phyloP scores from a whole-genome alignment of 805 yeast genomes.

The Teunomyces atbi region DNA sequence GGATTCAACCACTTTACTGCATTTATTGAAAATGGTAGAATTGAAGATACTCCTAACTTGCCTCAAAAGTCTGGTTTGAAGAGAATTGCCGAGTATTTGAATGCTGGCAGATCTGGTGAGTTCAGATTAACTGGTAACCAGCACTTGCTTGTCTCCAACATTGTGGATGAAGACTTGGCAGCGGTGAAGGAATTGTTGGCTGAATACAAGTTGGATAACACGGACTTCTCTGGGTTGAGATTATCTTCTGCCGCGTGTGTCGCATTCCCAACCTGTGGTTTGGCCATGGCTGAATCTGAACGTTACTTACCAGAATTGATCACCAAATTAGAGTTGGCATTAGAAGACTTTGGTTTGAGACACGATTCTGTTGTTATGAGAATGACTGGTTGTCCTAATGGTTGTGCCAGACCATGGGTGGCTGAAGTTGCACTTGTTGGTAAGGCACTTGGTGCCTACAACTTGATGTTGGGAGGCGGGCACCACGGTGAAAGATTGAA shows the following conservation, averaged over 20 bases:
- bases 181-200: slow-evolving; percentile 62
- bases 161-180: slow-evolving; percentile 66
- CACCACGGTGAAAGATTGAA: slow-evolving; percentile 90
- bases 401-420: slow-evolving; percentile 98
- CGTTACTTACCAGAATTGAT: slow-evolving; percentile 83
- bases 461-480: slow-evolving; percentile 94
- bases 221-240: slow-evolving; percentile 79
- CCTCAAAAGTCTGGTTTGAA: slow-evolving; percentile 87
- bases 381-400: slow-evolving; percentile 99
- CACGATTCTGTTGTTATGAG: slow-evolving; percentile 95
- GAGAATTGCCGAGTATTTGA: slow-evolving; percentile 71
- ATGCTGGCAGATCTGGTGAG: slow-evolving; percentile 60
- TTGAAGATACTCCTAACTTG: slow-evolving; percentile 85
- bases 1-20: slow-evolving; percentile 89
- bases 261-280: slow-evolving; percentile 97
- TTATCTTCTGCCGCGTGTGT: slow-evolving; percentile 95
- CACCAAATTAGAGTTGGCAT: slow-evolving; percentile 75
- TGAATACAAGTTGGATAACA: slow-evolving; percentile 78
- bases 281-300: slow-evolving; percentile 98
- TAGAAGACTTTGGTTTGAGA: slow-evolving; percentile 89
- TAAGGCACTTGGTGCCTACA: slow-evolving; percentile 90
- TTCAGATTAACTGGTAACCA: slow-evolving; percentile 96
- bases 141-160: slow-evolving; percentile 75
- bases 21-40: slow-evolving; percentile 94
- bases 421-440: slow-evolving; percentile 96